These are phyloP conservation scores for Boletus rubescentipes DNA, from an alignment of 768 basidiomycete genomes.

Conservation along the genomic window DNA sequence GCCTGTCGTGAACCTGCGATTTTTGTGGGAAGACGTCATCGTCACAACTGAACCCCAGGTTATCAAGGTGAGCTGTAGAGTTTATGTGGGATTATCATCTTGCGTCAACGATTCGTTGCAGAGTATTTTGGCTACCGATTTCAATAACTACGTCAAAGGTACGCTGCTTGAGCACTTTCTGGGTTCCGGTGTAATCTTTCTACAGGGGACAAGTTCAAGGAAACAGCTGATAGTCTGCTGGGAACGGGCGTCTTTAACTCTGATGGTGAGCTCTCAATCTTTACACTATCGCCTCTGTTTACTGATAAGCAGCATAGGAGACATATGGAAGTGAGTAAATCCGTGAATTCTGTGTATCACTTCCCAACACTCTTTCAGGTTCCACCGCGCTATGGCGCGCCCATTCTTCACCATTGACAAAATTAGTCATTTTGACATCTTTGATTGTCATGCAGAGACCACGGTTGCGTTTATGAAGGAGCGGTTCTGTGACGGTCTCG, in stretches of 20 bases:
- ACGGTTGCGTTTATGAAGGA: constrained; percentile 44
- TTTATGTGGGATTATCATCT: not conserved
- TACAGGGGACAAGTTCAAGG: constrained; percentile 35
- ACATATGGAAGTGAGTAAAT: constrained; percentile 62
- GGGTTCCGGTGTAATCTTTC: not conserved
- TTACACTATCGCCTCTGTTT: not conserved
- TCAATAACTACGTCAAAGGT: constrained; percentile 46
- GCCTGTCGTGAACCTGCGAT: constrained; percentile 40
- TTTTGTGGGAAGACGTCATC: constrained; percentile 49
- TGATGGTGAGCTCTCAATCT: constrained; percentile 35
- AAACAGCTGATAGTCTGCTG: constrained; percentile 34
- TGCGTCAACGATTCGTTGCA: constrained; percentile 13
- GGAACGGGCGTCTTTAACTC: constrained; percentile 59
- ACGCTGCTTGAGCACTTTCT: not conserved
- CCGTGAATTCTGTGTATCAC: not conserved
- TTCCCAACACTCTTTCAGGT: constrained; percentile 32
- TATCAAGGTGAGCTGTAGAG: constrained; percentile 31
- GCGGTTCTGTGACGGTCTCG: constrained; percentile 44
- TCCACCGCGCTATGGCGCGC: constrained; percentile 66
- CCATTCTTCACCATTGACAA: constrained; percentile 68
- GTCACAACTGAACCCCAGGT: constrained; percentile 53
- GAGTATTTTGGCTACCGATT: constrained; percentile 44
- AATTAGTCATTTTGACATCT: constrained; percentile 62
- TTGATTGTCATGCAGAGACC: constrained; percentile 52
- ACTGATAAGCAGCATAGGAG: constrained; percentile 39